Conservation (phyloP, 1,284 basidiomycete genomes). For the Gymnopus androsaceus region DNA sequence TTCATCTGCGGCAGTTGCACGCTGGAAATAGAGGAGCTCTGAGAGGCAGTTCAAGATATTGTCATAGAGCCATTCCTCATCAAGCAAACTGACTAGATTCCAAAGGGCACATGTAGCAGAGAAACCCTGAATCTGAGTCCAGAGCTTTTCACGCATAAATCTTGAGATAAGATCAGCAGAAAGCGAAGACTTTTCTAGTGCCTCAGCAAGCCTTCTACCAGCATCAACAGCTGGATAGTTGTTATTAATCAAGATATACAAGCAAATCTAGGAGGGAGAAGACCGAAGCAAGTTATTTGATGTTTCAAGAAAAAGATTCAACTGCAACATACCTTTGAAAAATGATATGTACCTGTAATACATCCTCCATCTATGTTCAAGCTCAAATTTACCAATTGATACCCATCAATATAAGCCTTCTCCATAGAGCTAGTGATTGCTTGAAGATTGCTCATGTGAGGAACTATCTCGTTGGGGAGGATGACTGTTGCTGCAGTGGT, state of each 20-base stretch:
- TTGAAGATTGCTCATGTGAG: too few species aligned
- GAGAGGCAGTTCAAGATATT: slow-evolving; percentile 26
- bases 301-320: background rate
- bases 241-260: background rate
- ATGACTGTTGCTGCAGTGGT: too few species aligned
- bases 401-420: too few species aligned
- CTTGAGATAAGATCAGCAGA: background rate
- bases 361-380: too few species aligned
- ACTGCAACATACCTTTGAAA: too few species aligned
- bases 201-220: background rate
- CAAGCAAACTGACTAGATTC: slow-evolving; percentile 25
- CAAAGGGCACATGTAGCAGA: slow-evolving; percentile 24
- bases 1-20: background rate
- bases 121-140: slow-evolving; percentile 18
- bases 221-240: background rate
- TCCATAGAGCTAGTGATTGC: too few species aligned
- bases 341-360: too few species aligned
- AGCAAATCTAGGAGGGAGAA: slow-evolving; percentile 19
- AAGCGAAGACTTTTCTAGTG: background rate
- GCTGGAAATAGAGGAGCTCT: slow-evolving; percentile 24
- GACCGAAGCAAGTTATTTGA: background rate
- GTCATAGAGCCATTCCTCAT: slow-evolving; percentile 27
- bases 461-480: too few species aligned
- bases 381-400: too few species aligned
- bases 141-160: slow-evolving; percentile 8